phyloP scores from a whole-genome alignment of 331 rosid species.

The Erythrophleum ivorense region DNA sequence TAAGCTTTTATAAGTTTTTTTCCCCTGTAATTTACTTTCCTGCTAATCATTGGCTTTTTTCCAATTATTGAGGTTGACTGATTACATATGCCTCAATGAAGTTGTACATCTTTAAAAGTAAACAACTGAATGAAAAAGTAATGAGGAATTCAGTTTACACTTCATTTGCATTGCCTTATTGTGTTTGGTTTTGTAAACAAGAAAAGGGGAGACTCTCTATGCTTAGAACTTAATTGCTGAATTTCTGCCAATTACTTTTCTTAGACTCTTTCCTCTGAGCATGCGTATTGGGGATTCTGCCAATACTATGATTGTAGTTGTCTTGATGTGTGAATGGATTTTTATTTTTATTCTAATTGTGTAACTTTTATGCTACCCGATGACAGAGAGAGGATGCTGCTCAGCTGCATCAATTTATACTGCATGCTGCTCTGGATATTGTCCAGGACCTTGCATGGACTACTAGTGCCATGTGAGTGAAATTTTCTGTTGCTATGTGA shows the following conservation, averaged over 20 bases:
- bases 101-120: slow-evolving; percentile 4
- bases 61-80: slow-evolving; percentile 6
- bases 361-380: slow-evolving; percentile 34
- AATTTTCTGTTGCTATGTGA: neutral
- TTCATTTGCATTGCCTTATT: neutral
- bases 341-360: neutral
- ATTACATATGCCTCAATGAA: slow-evolving; percentile 15
- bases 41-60: slow-evolving; percentile 20
- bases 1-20: neutral
- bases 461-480: slow-evolving; percentile 89
- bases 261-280: neutral
- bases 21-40: neutral
- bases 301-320: neutral
- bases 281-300: neutral
- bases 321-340: neutral
- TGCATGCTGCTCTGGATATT: slow-evolving; percentile 93
- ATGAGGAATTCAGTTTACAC: slow-evolving; percentile 10
- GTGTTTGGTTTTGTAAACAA: slow-evolving; percentile 17
- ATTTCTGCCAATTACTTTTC: neutral
- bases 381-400: slow-evolving; percentile 96
- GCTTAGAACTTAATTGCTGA: neutral
- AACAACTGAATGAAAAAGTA: slow-evolving; percentile 24
- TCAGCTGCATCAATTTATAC: slow-evolving; percentile 93
- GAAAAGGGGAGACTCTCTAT: neutral
- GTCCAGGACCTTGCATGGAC: slow-evolving; percentile 99